Evolutionary conservation across 371 early-diverging fungal genomes (phyloP).

Genomic region (Syncephalastrum sp.): DNA sequence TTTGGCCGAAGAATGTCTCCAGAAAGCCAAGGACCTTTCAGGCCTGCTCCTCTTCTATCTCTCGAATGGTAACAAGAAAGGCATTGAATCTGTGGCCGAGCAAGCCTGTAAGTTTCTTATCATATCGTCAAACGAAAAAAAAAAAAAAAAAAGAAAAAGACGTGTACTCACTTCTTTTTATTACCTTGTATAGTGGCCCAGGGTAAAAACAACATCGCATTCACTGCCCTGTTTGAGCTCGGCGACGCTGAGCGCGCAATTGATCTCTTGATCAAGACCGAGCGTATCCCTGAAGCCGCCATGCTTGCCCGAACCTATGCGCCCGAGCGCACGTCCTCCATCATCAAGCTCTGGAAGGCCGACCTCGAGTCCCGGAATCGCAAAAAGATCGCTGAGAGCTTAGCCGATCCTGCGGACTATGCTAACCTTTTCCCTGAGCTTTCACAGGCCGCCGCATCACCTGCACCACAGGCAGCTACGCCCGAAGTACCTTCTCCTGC

Average conservation of each 20-base stretch:
- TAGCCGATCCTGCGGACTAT: slow-evolving; percentile 85
- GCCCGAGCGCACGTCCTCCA: slow-evolving; percentile 73
- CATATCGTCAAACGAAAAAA: too few species aligned
- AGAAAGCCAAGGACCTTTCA: slow-evolving; percentile 85
- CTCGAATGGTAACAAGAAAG: slow-evolving; percentile 78
- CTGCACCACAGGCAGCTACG: too few species aligned
- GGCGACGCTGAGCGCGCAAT: slow-evolving; percentile 78
- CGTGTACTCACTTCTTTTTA: background rate
- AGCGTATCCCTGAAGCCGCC: slow-evolving; percentile 95
- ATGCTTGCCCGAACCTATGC: slow-evolving; percentile 89
- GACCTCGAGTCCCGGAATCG: slow-evolving; percentile 65
- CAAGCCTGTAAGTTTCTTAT: slow-evolving; percentile 57
- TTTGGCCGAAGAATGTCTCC: slow-evolving; percentile 89
- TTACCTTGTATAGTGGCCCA: slow-evolving; percentile 44
- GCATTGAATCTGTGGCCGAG: slow-evolving; percentile 73
- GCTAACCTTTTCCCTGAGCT: slow-evolving; percentile 85
- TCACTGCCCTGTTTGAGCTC: slow-evolving; percentile 75
- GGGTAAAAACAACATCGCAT: slow-evolving; percentile 89
- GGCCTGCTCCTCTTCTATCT: slow-evolving; percentile 89
- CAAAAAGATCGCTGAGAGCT: slow-evolving; percentile 83
- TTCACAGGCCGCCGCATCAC: slow-evolving; percentile 2
- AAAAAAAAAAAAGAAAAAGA: too few species aligned
- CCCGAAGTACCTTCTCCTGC: too few species aligned
- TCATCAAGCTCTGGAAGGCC: slow-evolving; percentile 82
- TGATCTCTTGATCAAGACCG: slow-evolving; percentile 79